Evolutionary conservation across 192 early-diverging fungal genomes (phyloP).

Genomic region (Thamnidium elegans): DNA sequence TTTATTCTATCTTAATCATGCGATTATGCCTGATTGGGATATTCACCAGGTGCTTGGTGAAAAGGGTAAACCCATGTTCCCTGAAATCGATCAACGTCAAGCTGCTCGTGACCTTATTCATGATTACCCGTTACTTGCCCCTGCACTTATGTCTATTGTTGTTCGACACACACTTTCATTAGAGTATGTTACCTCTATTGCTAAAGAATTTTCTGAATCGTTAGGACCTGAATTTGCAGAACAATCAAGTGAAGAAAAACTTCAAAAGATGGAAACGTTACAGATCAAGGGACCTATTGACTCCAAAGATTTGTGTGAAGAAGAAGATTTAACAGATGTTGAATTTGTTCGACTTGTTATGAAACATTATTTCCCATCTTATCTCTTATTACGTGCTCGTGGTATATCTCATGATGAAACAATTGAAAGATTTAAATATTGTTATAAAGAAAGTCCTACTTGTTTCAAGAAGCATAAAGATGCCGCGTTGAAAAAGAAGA

Average conservation of each 20-base stretch:
- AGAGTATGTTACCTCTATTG: constrained; percentile 10
- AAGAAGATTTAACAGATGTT: constrained; percentile 1
- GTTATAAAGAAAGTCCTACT: not conserved
- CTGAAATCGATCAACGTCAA: not conserved
- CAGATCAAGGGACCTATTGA: not conserved
- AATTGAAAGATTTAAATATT: not conserved
- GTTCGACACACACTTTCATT: constrained; percentile 24
- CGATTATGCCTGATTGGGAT: constrained; percentile 8
- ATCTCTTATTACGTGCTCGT: constrained; percentile 1
- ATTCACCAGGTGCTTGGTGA: constrained; percentile 12
- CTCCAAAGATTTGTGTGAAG: not conserved
- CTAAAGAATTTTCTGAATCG: not conserved
- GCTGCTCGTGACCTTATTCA: not conserved
- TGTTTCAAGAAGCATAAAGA: not conserved
- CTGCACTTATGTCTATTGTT: constrained; percentile 31
- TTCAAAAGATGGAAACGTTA: not conserved
- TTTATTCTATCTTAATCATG: constrained; percentile 2
- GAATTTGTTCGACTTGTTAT: not conserved
- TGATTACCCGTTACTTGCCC: constrained; percentile 27
- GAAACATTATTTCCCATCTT: not conserved
- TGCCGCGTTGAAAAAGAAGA: not conserved
- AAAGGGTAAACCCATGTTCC: not conserved
- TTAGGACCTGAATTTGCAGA: not conserved
- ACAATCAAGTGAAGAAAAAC: not conserved
- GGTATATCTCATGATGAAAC: constrained; percentile 18